Conservation (phyloP, 768 basidiomycete species). For the Phlebiopsis flavidoalba region DNA sequence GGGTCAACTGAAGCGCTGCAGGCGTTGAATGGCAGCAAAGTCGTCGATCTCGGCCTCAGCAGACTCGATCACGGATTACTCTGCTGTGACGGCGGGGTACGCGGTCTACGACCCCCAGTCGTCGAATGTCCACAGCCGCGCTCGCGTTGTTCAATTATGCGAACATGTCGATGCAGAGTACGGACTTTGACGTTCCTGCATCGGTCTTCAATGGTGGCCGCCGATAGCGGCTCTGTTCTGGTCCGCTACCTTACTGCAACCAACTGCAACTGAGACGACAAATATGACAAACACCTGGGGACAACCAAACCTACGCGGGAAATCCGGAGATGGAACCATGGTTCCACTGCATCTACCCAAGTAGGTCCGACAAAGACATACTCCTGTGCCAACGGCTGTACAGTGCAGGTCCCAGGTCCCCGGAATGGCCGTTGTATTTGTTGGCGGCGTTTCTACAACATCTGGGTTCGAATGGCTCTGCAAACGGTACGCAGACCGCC, state of each 20-base stretch:
- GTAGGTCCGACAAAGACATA: constrained; percentile 31
- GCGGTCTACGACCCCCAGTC: constrained; percentile 53
- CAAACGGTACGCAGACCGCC: not conserved
- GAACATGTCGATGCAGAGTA: constrained; percentile 32
- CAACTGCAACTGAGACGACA: constrained; percentile 41
- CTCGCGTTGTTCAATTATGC: constrained; percentile 48
- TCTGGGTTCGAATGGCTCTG: not conserved
- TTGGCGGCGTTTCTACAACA: not conserved
- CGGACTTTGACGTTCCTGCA: constrained; percentile 37
- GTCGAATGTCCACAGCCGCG: constrained; percentile 29
- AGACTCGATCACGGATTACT: constrained; percentile 32
- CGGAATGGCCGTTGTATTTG: constrained; percentile 44
- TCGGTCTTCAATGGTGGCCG: constrained; percentile 22
- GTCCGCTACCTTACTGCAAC: constrained; percentile 47
- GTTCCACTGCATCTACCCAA: constrained; percentile 17
- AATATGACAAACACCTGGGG: constrained; percentile 65
- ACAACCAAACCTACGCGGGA: constrained; percentile 42
- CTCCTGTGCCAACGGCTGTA: constrained; percentile 41
- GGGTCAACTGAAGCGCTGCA: constrained; percentile 39
- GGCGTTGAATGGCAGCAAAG: constrained; percentile 36
- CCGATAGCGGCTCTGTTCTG: constrained; percentile 24
- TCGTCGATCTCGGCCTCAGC: constrained; percentile 41
- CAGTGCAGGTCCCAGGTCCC: constrained; percentile 42
- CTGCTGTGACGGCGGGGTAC: constrained; percentile 45
- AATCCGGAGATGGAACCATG: constrained; percentile 33